Conservation (phyloP, 2,329 filamentous ascomycete genomes). For the Exophiala sp. region DNA sequence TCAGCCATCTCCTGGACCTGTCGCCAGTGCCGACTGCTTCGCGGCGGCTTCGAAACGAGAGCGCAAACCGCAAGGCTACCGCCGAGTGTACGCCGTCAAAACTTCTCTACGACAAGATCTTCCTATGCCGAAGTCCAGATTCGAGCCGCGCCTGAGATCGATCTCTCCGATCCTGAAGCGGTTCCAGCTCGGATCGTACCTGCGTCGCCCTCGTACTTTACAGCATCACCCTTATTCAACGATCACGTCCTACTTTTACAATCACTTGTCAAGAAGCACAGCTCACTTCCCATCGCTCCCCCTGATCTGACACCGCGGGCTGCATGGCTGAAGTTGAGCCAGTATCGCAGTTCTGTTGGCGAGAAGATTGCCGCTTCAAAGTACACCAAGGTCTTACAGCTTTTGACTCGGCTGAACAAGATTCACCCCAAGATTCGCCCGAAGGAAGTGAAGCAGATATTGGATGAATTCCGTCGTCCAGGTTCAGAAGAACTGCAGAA, state of each 20-base stretch:
- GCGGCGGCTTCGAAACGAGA: conserved; percentile 1
- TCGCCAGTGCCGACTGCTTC: conserved; percentile 15
- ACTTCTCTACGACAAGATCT: conserved; percentile 22
- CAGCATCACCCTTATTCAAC: conserved; percentile 77
- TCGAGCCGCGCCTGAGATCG: conserved; percentile 43
- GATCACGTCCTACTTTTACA: conserved; percentile 76
- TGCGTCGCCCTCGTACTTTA: conserved; percentile 90
- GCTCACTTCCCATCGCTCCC: conserved; percentile 66
- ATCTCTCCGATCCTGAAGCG: conserved; percentile 34
- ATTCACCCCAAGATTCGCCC: conserved; percentile 80
- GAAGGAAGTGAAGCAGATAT: conserved; percentile 59
- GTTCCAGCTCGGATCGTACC: conserved; percentile 71
- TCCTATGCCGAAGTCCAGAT: conserved; percentile 21
- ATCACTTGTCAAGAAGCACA: conserved; percentile 67
- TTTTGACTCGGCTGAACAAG: conserved; percentile 76
- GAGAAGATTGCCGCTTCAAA: conserved; percentile 72
- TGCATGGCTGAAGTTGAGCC: conserved; percentile 74
- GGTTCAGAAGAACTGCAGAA: conserved; percentile 67
- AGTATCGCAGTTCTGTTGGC: conserved; percentile 69
- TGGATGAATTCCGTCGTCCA: conserved; percentile 69
- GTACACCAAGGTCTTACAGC: conserved; percentile 70
- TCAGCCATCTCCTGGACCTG: conserved; percentile 18
- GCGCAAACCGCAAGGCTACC: conserved; percentile 6
- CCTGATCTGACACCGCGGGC: conserved; percentile 66
- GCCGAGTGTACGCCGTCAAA: conserved; percentile 1